Evolutionary conservation across 306 rosid genomes (phyloP), one percentile per base, ranked within the genome.

Genomic region (Inga laurina): DNA sequence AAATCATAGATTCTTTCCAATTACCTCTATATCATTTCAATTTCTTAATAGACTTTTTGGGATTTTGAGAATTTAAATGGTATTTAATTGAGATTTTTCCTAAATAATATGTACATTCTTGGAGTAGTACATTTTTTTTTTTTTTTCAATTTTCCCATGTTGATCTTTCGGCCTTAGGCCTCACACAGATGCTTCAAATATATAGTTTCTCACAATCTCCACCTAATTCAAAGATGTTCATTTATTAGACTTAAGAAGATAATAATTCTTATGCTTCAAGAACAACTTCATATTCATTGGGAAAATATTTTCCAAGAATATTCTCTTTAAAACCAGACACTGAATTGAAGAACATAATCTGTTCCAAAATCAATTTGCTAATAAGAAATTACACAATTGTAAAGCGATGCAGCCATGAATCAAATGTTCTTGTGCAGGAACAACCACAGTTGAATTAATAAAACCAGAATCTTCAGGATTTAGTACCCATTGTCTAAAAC

Each of bases 241-340:
- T 49, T 73, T 72, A 79, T 66, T 72, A 87, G 89, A 80, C 71
- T 83, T 10, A 84, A 75, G 78, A 81, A 67, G 76, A 68, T 80
- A 44, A 54, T 57, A 54, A 72, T 80, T 80, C 62, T 59, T 56
- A 81, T 81, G 52, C 49, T 70, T 56, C 72, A 35, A 35, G 41
- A 54, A 68, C 51, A 41, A 32, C 57, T 24, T 62, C 12, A 24
- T 44, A 24, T 68, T 45, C 73, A 10, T 67, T 74, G 8, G 8
- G 39, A 22, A 49, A 66, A 78, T 0, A 44, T 10, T 22, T 30
- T 12, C 21, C 24, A 48, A n/a, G 62, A 46, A 78, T 66, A 78
- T 78, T 22, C 57, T 13, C 41, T 45, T 45, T 24, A 45, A 72
- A 72, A 72, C 13, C 34, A 72, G 27, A 73, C 30, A 44, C 76